Evolutionary conservation across 768 basidiomycete genomes (phyloP).

Genomic region (Mycena metata): DNA sequence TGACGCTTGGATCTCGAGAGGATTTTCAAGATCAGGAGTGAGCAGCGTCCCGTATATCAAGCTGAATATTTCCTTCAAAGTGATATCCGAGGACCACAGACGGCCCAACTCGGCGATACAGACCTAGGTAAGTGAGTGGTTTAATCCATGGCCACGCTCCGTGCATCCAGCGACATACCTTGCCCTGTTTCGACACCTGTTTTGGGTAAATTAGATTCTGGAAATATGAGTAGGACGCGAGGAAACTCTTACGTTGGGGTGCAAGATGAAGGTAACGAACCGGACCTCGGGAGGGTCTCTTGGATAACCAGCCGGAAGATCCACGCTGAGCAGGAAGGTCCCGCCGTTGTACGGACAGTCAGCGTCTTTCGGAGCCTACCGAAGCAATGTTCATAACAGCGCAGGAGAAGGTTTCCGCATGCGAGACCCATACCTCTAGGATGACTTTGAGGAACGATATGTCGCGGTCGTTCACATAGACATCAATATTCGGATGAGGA

Average conservation of each 20-base stretch:
- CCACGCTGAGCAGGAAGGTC: conserved; percentile 45
- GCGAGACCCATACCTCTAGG: conserved; percentile 44
- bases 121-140: too few relatives aligned
- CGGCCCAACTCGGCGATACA: conserved; percentile 48
- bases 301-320: conserved; percentile 44
- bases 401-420: too few relatives aligned
- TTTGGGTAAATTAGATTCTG: too few relatives aligned
- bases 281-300: conserved; percentile 47
- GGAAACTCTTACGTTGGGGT: conserved; percentile 49
- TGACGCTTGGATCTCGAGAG: conserved; percentile 47
- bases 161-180: too few relatives aligned
- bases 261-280: conserved; percentile 48
- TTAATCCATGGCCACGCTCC: too few relatives aligned
- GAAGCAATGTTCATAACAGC: too few relatives aligned
- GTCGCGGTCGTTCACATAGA: conserved; percentile 44
- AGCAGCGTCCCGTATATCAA: conserved; percentile 44
- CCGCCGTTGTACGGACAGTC: conserved; percentile 47
- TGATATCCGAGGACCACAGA: conserved; percentile 48
- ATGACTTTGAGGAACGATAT: conserved; percentile 48
- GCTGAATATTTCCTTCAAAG: conserved; percentile 43
- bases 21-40: conserved; percentile 48
- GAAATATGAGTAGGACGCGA: too few relatives aligned
- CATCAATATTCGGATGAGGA: conserved; percentile 45
- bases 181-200: conserved; percentile 50
- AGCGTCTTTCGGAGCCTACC: conserved; percentile 43